These are phyloP conservation scores for Trichophyton benhamiae DNA, from an alignment of 2,329 filamentous ascomycete genomes.

Conservation along the genomic window DNA sequence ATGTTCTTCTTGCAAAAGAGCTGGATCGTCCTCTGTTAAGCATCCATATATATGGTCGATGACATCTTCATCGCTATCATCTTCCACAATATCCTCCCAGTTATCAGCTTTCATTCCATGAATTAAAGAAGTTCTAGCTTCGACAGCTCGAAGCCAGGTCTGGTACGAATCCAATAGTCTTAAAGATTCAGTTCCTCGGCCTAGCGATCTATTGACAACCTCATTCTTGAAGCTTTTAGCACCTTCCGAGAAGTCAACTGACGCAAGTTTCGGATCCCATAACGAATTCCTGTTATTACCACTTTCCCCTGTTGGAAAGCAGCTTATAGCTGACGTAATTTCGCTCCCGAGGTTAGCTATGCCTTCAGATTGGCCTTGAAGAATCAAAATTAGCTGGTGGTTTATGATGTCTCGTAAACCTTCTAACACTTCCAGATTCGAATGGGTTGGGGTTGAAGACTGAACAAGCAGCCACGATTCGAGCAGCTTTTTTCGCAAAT, in stretches of 20 bases:
- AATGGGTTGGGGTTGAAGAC: slow-evolving; percentile 46
- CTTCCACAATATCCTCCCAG: slow-evolving; percentile 30
- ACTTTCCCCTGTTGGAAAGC: slow-evolving; percentile 40
- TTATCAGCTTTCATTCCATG: slow-evolving; percentile 25
- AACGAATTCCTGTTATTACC: slow-evolving; percentile 33
- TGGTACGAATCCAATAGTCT: slow-evolving; percentile 52
- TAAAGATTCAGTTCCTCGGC: slow-evolving; percentile 55
- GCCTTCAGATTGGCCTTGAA: slow-evolving; percentile 51
- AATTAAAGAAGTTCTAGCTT: slow-evolving; percentile 31
- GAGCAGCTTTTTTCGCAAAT: slow-evolving; percentile 56
- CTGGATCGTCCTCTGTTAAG: slow-evolving; percentile 61
- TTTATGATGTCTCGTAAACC: slow-evolving; percentile 58
- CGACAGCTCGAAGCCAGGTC: slow-evolving; percentile 62
- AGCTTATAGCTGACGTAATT: slow-evolving; percentile 48
- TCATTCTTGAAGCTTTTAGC: slow-evolving; percentile 56
- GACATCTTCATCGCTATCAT: slow-evolving; percentile 29
- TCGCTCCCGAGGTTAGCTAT: slow-evolving; percentile 54
- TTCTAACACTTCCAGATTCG: slow-evolving; percentile 53
- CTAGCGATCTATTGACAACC: slow-evolving; percentile 58
- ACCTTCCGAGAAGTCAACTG: slow-evolving; percentile 53
- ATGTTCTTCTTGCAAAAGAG: slow-evolving; percentile 48
- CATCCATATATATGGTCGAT: slow-evolving; percentile 28
- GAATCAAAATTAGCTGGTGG: slow-evolving; percentile 49
- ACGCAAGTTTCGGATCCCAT: slow-evolving; percentile 55
- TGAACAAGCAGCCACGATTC: slow-evolving; percentile 60